Base-by-base conservation (phyloP, 2,329 filamentous ascomycete species). In the Paecilomyces formosus region DNA sequence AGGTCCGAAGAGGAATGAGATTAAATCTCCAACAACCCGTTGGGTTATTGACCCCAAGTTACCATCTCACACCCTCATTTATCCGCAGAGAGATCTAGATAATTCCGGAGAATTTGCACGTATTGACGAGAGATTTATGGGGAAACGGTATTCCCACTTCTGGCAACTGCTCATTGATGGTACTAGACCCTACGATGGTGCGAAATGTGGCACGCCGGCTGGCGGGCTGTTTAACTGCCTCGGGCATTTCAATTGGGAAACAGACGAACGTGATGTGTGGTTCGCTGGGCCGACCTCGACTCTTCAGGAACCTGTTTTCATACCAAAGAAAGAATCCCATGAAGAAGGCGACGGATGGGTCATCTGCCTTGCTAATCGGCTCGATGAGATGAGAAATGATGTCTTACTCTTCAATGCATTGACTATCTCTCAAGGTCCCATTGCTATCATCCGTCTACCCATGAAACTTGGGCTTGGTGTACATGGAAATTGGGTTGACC, bases 111-210 rank as follows among this genome's bases (percentile, higher is more conserved):
- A 70, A 28, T 69, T 70, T 49, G 63, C 64, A 9, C 63, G 66
- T 2, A 68, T 70, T 15, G 68, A 70, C 50, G 68, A 70, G n/a
- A 63, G 68, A 13, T 66, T 57, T 33, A 72, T 76, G 22, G 76
- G 77, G 3, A 77, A 76, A 62, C 68, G 70, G 50, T 79, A 81
- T 63, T 66, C 65, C 9, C 77, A 80, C 65, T 79, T 79, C 65
- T 81, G 79, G 77, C 76, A 79, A 61, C 70, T 76, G 1, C 58
- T 64, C 1, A 65, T 69, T 39, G 64, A 68, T 45, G 62, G 58
- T 3, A 60, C 59, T 4, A 63, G 60, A 45, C 59, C 64, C 3
- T 67, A 80, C 13, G 63, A 63, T 51, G 68, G 68, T 39, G 60
- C 59, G 33, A 67, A 65, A 31, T 69, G 69, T 45, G 65, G 68